Base-by-base conservation (phyloP, 257 asterid species). In the Solanum lignicaule region DNA sequence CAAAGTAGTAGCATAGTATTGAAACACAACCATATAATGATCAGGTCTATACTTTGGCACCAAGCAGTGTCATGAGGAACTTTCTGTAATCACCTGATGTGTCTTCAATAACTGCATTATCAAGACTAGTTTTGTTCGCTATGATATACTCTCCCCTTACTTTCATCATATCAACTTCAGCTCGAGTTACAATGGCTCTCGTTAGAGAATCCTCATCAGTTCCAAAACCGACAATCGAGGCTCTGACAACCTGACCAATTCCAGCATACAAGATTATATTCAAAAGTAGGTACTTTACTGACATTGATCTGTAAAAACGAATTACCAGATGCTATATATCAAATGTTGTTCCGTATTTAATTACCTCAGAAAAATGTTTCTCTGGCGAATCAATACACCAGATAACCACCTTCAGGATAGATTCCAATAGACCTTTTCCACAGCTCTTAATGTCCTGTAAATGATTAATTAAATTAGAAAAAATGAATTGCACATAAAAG, bases 321-420 rank as follows among this genome's bases (percentile, higher is more conserved):
- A 79, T 27, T 43, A 79, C 84, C 55, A 29, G 66, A 79, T 79
- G 84, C 65, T 79, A 25, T 79, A 43, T 43, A 79, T 29, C n/a
- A 43, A 43, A 79, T 27, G 84, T n/a, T 81, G 25, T 46, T 29
- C 13, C 10, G 68, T 46, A 4, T 33, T 33, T 33, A 84, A 27
- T 90, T 87, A 95, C 99, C 98, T 93, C 97, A 12, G 98, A 97
- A 84, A 94, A 96, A 94, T 96, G 99, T 84, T 92, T 95, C 90
- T 91, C 95, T 5, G 99, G 99, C 52, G 91, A 43, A 84, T 91
- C 94, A n/a, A 93, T 84, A 94, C 98, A 95, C 98, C 94, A 90
- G 91, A 95, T 85, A 75, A 88, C 92, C 83, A 93, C 97, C 89
- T 92, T 93, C 91, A 93, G 35, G 23, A 93, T 69, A 9, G 93